Base-by-base conservation (phyloP, 495 filamentous ascomycete species). In the Melanomma pulvis-pyrius region DNA sequence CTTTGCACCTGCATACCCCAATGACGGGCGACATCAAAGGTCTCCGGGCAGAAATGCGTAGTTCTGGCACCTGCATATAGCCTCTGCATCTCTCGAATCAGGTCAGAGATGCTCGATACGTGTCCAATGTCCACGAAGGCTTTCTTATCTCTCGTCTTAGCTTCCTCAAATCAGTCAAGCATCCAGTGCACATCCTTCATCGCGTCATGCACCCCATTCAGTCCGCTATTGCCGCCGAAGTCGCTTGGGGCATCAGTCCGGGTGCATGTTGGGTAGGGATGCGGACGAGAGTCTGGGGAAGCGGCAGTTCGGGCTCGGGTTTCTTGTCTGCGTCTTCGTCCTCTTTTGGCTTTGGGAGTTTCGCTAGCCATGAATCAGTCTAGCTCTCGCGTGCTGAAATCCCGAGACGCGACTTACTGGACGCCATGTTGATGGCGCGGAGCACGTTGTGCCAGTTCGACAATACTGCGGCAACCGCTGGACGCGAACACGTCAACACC, bases 391-490 rank as follows among this genome's bases (percentile, higher is more conserved):
- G 26, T 13, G 21, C 15, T 2, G 17, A 52, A 29, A 28, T 57
- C 4, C 15, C 26, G 32, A 47, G 49, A 51, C 5, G 30, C 70
- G 66, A 77, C 90, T 75, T 86, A 98, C 94, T 86, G 56, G 92
- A 96, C 61, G 96, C 93, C 87, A 98, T 96, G 73, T 89, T 90
- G 71, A 98, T 97, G 39, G 92, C 92, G 54, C 90, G 84, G 21
- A 98, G 82, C 56, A 98, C 93, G 74, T 92, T 96, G 71, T 96
- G 90, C 94, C 94, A 98, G 76, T 98, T 98, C 50, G 90, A 85
- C 65, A 98, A 79, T 19, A 98, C 94, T 50, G 88, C 86, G 51
- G 94, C 94, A 73, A 98, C 92, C 70, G 92, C 93, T 94, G 74
- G 53, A 65, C 28, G 60, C 49, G 69, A 50, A 63, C 51, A 63